Conservation (phyloP, 2,329 filamentous ascomycete genomes). For the Fusarium siculi region DNA sequence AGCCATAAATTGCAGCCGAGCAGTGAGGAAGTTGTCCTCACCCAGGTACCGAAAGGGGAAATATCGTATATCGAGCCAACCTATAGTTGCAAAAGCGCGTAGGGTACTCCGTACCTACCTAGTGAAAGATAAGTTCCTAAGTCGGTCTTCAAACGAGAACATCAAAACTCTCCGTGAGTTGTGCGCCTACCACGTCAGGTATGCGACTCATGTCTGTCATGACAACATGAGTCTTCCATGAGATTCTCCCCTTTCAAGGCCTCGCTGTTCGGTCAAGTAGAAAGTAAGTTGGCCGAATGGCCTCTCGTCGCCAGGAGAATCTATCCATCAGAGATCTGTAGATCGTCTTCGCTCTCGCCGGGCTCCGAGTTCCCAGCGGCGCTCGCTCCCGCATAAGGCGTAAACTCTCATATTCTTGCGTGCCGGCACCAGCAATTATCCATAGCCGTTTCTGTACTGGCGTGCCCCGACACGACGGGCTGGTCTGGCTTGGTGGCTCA, state of each 20-base stretch:
- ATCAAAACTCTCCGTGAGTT: background rate
- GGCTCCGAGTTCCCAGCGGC: conserved; percentile 20
- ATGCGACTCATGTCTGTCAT: background rate
- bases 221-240: background rate
- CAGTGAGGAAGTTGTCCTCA: background rate
- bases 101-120: background rate
- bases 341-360: conserved; percentile 25
- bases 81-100: conserved; percentile 1
- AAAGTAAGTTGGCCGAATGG: conserved; percentile 12
- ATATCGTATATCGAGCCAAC: background rate
- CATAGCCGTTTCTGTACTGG: conserved; percentile 30
- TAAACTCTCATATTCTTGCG: background rate
- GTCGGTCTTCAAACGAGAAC: background rate
- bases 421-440: background rate
- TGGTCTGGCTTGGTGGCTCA: conserved; percentile 2
- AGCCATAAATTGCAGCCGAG: background rate
- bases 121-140: background rate
- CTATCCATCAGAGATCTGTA: conserved; percentile 1
- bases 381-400: conserved; percentile 10
- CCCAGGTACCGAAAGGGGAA: background rate
- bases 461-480: conserved; percentile 11
- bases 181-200: background rate
- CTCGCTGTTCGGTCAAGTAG: conserved; percentile 1
- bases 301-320: conserved; percentile 14
- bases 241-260: background rate